These are phyloP conservation scores for Populus trichocarpa DNA, from an alignment of 441 rosid genomes.

Conservation along the genomic window DNA sequence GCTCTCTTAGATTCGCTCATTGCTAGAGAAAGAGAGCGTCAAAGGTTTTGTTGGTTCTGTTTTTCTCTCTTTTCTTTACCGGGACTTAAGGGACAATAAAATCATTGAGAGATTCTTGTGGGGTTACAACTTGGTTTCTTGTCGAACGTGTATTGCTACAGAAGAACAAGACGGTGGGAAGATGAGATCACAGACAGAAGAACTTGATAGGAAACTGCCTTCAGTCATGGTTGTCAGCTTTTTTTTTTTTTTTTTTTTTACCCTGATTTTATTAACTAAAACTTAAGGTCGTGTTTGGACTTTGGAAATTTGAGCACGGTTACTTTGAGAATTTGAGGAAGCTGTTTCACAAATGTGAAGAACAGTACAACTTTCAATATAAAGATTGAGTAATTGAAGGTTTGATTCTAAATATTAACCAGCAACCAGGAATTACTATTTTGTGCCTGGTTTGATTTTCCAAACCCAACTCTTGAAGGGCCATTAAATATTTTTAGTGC, in stretches of 20 bases:
- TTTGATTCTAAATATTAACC: not conserved
- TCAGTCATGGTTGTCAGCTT: not conserved
- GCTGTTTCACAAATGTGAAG: not conserved
- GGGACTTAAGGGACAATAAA: constrained; percentile 17
- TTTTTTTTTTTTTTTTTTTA: too few relatives aligned
- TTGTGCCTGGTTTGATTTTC: not conserved
- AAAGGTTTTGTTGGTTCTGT: constrained; percentile 1
- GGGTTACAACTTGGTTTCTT: constrained; percentile 16
- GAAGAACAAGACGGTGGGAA: constrained; percentile 12
- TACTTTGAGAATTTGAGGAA: not conserved
- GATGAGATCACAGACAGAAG: not conserved
- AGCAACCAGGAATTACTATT: not conserved
- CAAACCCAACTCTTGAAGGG: not conserved
- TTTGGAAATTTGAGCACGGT: not conserved
- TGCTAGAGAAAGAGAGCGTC: constrained; percentile 1
- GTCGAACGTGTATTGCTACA: constrained; percentile 16
- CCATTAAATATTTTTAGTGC: not conserved
- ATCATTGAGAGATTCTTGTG: constrained; percentile 19
- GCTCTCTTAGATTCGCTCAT: not conserved
- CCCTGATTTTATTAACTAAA: not conserved
- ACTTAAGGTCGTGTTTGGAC: constrained; percentile 5
- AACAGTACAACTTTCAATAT: not conserved
- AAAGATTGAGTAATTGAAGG: too few relatives aligned
- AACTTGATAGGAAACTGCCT: constrained; percentile 13
- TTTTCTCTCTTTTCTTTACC: not conserved